Percentiles rank a stretch among this genome's conserved stretches.
Conservation (phyloP, 1,139 yeast species). For the Pichia sp. region DNA sequence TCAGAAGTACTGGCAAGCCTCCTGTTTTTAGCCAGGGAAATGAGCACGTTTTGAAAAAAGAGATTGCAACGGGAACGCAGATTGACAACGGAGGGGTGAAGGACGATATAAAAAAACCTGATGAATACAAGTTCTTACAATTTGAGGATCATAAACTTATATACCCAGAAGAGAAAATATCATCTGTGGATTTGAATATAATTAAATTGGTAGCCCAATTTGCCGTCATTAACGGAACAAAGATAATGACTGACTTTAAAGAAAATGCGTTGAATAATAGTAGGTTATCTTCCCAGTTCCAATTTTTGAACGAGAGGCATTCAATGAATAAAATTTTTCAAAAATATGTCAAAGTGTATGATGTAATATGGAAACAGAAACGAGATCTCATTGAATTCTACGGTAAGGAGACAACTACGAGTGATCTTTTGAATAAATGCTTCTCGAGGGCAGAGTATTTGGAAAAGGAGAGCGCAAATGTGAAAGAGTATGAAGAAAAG, state of each 20-base stretch:
- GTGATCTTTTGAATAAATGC: slow-evolving; percentile 46
- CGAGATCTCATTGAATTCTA: slow-evolving; percentile 19
- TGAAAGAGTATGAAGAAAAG: slow-evolving; percentile 28
- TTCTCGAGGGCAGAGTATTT: slow-evolving; percentile 56
- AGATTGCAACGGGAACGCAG: slow-evolving; percentile 29
- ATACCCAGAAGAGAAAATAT: slow-evolving; percentile 46
- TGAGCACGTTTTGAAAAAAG: not conserved
- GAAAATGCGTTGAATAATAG: slow-evolving; percentile 36
- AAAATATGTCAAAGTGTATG: slow-evolving; percentile 55
- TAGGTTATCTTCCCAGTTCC: slow-evolving; percentile 55
- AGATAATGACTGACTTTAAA: slow-evolving; percentile 38
- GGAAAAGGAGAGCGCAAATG: slow-evolving; percentile 38
- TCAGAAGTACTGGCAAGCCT: slow-evolving; percentile 8
- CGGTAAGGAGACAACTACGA: slow-evolving; percentile 23
- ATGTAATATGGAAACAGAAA: slow-evolving; percentile 35
- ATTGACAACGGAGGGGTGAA: slow-evolving; percentile 21
- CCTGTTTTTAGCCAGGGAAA: slow-evolving; percentile 5
- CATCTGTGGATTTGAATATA: slow-evolving; percentile 62
- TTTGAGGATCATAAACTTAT: slow-evolving; percentile 22
- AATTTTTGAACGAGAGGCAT: slow-evolving; percentile 60
- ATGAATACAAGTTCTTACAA: slow-evolving; percentile 11
- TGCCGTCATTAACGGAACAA: slow-evolving; percentile 53
- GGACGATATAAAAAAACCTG: slow-evolving; percentile 7
- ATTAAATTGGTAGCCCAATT: slow-evolving; percentile 71
- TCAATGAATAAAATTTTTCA: slow-evolving; percentile 55